Evolutionary conservation across 345 rosid genomes (phyloP), one percentile per base, ranked within the genome.

Genomic region (Noccaea caerulescens): DNA sequence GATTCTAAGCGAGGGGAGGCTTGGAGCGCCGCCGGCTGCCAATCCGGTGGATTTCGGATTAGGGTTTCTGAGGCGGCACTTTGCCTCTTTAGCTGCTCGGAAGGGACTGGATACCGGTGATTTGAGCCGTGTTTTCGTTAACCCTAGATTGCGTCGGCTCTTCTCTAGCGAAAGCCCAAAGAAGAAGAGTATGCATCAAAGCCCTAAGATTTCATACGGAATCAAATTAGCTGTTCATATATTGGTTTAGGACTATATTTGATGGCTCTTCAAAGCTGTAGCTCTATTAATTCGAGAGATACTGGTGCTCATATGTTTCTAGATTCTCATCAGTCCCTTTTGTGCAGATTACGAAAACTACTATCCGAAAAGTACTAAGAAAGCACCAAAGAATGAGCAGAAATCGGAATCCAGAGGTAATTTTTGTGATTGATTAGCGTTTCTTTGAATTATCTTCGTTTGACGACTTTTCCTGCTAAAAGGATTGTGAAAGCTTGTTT

Each of bases 271-370:
- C 30, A 25, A 25, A 25, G 30, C 30, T 27, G 0, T 27, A 27
- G 30, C 30, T 27, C 30, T 27, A 3, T 37, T 5, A 10, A 16
- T 12, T 34, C 36, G 45, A 63, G 63, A 25, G 36, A 55, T 55
- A 0, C 45, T 39, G 12, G 44, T 49, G 11, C 3, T 10, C 5
- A 20, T 55, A 45, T 54, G 41, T 13, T 32, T 49, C 3, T 47
- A 63, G 30, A 60, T 12, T 57, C 72, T 65, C 10, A 58, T 66
- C 4, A 13, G 14, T 54, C 23, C 13, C 8, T 60, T 53, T 20
- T 61, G 66, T 75, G 74, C 84, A 91, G 99, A 94, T 78, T 89
- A 84, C 64, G 93, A 89, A 79, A 91, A 88, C 58, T 91, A 84
- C 63, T 86, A 80, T 71, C 97, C 95, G 0, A 89, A 94, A 81